Conservation (phyloP, 1,284 basidiomycete species). For the Fomitopsis palustris region DNA sequence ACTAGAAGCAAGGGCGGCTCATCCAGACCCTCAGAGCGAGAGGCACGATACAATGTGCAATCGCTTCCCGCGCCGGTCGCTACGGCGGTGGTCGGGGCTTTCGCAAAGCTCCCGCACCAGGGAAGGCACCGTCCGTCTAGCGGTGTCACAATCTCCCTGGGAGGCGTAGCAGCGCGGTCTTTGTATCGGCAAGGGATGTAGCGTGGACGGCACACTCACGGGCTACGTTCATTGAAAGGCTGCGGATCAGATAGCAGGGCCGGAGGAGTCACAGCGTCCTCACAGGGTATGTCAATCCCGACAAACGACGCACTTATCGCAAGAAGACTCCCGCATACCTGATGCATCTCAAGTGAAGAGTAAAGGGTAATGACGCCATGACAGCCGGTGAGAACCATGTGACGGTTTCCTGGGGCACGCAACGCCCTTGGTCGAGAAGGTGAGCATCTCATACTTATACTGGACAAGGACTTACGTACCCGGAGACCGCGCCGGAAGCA, state of each 20-base stretch:
- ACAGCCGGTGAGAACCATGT: neutral
- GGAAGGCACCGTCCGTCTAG: neutral
- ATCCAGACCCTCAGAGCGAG: neutral
- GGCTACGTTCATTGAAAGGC: neutral
- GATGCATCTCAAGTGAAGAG: neutral
- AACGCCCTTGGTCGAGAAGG: neutral
- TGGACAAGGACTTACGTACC: neutral
- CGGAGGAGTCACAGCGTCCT: neutral
- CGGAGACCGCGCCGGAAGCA: neutral
- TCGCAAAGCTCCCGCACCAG: neutral
- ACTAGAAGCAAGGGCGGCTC: slow-evolving; percentile 7
- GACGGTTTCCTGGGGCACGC: neutral
- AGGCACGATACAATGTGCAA: neutral
- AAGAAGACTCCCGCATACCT: neutral
- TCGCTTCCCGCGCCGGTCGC: neutral
- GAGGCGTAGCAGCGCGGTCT: neutral
- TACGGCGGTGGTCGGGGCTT: neutral
- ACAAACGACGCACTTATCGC: neutral
- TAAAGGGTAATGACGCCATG: neutral
- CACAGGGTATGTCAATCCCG: neutral
- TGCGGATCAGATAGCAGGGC: slow-evolving; percentile 3
- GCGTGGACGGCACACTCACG: slow-evolving; percentile 1
- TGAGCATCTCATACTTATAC: neutral
- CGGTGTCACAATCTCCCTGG: neutral
- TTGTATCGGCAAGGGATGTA: slow-evolving; percentile 1